These are phyloP conservation scores for Xylariaceae sp. DNA, from an alignment of 2,329 filamentous ascomycete species.

Conservation along the genomic window DNA sequence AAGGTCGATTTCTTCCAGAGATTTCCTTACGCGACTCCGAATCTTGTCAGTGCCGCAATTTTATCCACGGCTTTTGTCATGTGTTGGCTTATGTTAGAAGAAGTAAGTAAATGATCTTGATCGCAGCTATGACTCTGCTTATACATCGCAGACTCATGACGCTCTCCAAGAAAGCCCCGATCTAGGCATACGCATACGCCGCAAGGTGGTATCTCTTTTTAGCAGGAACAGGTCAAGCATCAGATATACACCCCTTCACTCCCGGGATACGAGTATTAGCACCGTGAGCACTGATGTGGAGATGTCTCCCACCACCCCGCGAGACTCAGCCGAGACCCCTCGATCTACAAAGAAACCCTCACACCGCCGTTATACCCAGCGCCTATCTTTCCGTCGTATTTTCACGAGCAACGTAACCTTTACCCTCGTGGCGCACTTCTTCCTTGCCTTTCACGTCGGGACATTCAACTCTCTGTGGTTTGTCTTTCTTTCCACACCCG, in stretches of 20 bases:
- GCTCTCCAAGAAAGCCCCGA: constrained; percentile 37
- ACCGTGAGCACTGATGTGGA: constrained; percentile 21
- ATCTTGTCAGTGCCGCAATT: constrained; percentile 47
- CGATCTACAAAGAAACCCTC: constrained; percentile 6
- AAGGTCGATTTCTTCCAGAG: constrained; percentile 38
- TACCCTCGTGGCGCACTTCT: constrained; percentile 60
- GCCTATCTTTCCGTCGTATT: constrained; percentile 49
- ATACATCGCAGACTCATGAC: constrained; percentile 40
- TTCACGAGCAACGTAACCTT: constrained; percentile 51
- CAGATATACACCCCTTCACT: constrained; percentile 32
- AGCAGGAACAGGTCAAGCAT: constrained; percentile 16
- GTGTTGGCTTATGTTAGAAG: constrained; percentile 48
- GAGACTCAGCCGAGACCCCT: constrained; percentile 11
- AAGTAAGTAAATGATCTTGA: constrained; percentile 30
- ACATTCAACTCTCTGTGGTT: constrained; percentile 75
- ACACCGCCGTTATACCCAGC: constrained; percentile 38
- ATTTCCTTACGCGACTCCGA: constrained; percentile 53
- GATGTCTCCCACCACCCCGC: constrained; percentile 21
- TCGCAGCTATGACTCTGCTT: neutral
- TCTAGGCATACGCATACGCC: constrained; percentile 37
- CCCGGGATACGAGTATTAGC: constrained; percentile 22
- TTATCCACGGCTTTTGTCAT: constrained; percentile 37
- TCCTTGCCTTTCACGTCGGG: constrained; percentile 68
- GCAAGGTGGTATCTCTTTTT: constrained; percentile 28
- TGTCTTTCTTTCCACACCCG: constrained; percentile 70